phyloP scores from a whole-genome alignment of 192 early-diverging fungal genomes.

The Martensiomyces pterosporus region DNA sequence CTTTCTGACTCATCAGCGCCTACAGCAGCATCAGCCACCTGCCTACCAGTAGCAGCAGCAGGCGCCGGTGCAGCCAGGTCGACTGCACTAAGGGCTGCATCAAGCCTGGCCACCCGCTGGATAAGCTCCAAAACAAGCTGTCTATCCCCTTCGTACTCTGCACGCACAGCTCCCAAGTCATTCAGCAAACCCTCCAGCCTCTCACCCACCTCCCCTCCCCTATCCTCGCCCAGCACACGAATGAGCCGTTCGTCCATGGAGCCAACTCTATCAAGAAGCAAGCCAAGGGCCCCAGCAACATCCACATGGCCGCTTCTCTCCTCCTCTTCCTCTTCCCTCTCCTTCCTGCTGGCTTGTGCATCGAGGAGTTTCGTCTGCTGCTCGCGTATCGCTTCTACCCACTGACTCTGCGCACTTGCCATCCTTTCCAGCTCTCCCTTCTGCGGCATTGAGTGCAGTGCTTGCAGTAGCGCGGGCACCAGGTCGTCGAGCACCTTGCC shows the following conservation, averaged over 20 bases:
- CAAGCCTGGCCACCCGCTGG: slow-evolving; percentile 12
- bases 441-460: slow-evolving; percentile 10
- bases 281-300: background rate
- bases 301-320: too few species aligned
- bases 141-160: slow-evolving; percentile 14
- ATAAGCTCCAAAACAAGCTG: slow-evolving; percentile 2
- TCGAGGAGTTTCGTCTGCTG: slow-evolving; percentile 1
- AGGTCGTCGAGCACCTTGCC: slow-evolving; percentile 18
- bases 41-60: too few species aligned
- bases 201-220: background rate
- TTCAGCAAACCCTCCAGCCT: slow-evolving; percentile 7
- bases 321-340: too few species aligned
- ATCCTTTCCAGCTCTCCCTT: slow-evolving; percentile 3
- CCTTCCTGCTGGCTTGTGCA: too few species aligned
- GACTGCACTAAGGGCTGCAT: slow-evolving; percentile 2
- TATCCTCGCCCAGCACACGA: background rate
- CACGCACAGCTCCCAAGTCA: slow-evolving; percentile 8
- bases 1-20: background rate
- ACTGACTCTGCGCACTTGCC: background rate
- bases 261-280: background rate
- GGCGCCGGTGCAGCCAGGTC: too few species aligned
- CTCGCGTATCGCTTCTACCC: background rate
- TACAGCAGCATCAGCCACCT: slow-evolving; percentile 1
- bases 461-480: slow-evolving; percentile 18
- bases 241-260: background rate